phyloP scores from a whole-genome alignment of 805 yeast genomes.

The Nakazawaea holstii region DNA sequence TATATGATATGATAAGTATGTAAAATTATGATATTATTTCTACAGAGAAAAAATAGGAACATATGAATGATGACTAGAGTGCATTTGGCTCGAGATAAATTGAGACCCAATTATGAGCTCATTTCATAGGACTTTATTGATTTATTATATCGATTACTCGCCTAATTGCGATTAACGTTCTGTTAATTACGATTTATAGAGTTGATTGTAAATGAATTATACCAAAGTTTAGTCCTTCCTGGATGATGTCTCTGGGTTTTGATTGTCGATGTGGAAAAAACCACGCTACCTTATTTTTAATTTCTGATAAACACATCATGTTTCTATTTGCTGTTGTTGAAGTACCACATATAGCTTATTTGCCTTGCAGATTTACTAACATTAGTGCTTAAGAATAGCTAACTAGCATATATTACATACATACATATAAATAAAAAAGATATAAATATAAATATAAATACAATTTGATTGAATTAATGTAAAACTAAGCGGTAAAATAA shows the following conservation, averaged over 20 bases:
- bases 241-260: background rate
- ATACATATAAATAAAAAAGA: background rate
- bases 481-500: too few species aligned
- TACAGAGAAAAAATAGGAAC: background rate
- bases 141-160: background rate
- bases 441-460: too few species aligned
- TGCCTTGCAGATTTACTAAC: too few species aligned
- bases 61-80: constrained; percentile 83
- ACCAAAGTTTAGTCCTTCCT: constrained; percentile 1
- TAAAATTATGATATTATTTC: background rate
- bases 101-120: background rate
- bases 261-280: constrained; percentile 93
- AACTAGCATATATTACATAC: background rate
- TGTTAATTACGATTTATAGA: background rate
- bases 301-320: constrained; percentile 41
- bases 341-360: too few species aligned
- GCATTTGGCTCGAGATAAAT: constrained; percentile 98
- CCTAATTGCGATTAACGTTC: background rate
- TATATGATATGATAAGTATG: background rate
- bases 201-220: background rate
- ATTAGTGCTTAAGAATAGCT: background rate
- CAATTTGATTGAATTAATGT: too few species aligned
- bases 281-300: constrained; percentile 89
- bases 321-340: too few species aligned
- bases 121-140: background rate